Conservation (phyloP, 225 moss, liverwort and hornwort genomes). For the Ulota crispa region DNA sequence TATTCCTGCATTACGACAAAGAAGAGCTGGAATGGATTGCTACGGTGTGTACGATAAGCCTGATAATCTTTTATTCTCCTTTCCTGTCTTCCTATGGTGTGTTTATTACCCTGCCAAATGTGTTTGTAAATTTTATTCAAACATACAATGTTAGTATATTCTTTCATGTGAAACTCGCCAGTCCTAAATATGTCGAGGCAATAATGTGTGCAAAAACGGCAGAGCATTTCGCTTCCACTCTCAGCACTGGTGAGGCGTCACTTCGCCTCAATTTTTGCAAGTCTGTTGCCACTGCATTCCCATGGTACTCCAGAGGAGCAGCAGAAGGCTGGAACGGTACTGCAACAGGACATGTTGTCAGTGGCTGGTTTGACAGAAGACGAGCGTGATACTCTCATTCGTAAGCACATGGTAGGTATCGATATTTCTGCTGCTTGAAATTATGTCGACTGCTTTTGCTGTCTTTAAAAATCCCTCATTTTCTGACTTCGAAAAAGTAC, state of each 20-base stretch:
- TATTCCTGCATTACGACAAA: slow-evolving; percentile 57
- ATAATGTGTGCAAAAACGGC: slow-evolving; percentile 11
- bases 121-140: not conserved
- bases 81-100: not conserved
- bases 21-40: slow-evolving; percentile 86
- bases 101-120: not conserved
- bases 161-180: not conserved
- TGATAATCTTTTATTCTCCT: not conserved
- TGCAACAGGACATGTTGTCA: slow-evolving; percentile 69
- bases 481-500: slow-evolving; percentile 17
- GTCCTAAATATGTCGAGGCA: slow-evolving; percentile 4
- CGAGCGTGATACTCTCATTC: slow-evolving; percentile 80
- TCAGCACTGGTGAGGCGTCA: slow-evolving; percentile 68
- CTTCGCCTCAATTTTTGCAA: slow-evolving; percentile 78
- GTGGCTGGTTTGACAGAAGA: slow-evolving; percentile 80
- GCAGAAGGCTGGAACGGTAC: slow-evolving; percentile 64
- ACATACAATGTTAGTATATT: not conserved
- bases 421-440: not conserved
- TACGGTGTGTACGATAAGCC: slow-evolving; percentile 31
- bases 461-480: not conserved
- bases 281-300: slow-evolving; percentile 75
- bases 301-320: slow-evolving; percentile 49
- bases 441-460: slow-evolving; percentile 1
- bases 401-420: slow-evolving; percentile 68
- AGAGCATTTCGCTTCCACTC: slow-evolving; percentile 51